phyloP scores from a whole-genome alignment of 306 rosid species.

The Prunus campanulata region DNA sequence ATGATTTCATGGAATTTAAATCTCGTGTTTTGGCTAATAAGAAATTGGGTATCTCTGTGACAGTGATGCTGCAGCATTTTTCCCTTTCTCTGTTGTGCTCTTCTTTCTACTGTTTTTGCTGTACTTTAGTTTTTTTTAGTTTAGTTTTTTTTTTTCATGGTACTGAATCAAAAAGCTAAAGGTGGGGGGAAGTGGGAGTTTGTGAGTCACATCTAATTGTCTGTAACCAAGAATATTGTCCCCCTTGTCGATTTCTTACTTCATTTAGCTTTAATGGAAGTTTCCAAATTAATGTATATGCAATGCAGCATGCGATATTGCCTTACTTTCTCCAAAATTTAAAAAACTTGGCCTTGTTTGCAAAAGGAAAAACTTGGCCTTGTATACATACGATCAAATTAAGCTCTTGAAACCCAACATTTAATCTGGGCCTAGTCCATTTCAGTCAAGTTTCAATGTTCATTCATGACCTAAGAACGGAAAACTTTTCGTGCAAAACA shows the following conservation, averaged over 20 bases:
- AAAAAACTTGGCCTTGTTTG: background rate
- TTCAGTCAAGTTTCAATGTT: background rate
- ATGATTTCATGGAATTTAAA: conserved; percentile 43
- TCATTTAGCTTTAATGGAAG: background rate
- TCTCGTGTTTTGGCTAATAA: conserved; percentile 29
- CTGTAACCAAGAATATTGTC: conserved; percentile 67
- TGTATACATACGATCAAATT: background rate
- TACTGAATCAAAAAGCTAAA: conserved; percentile 62
- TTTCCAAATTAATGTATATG: no score
- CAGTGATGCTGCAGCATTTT: conserved; percentile 13
- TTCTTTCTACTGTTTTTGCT: conserved; percentile 52
- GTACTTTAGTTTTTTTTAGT: background rate
- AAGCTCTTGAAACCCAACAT: background rate
- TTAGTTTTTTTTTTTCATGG: conserved; percentile 33
- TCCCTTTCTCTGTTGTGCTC: conserved; percentile 28
- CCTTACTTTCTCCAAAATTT: background rate
- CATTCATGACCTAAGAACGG: background rate
- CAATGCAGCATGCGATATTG: background rate
- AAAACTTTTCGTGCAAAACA: background rate
- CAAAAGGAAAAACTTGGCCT: background rate
- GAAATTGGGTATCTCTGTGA: background rate
- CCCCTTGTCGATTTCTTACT: conserved; percentile 2
- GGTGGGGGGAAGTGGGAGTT: conserved; percentile 8
- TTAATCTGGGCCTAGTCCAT: background rate
- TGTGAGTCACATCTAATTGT: conserved; percentile 28